Percentiles rank a stretch among this genome's conserved stretches.
Conservation (phyloP, 1,284 basidiomycete genomes). For the Meira nashicola region DNA sequence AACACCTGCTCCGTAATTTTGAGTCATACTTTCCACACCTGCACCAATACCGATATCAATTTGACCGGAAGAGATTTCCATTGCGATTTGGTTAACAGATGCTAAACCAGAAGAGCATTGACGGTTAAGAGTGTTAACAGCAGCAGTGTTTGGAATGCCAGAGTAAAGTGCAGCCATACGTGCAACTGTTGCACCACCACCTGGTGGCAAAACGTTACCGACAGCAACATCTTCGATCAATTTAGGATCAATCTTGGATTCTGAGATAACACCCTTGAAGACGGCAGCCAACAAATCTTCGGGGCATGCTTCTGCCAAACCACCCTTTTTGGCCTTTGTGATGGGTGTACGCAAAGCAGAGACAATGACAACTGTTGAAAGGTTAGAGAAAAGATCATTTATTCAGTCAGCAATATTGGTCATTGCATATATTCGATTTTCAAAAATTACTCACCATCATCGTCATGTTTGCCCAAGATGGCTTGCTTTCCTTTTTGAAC, state of each 20-base stretch:
- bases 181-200: conserved; percentile 81
- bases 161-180: conserved; percentile 90
- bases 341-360: conserved; percentile 80
- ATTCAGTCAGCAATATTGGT: neutral
- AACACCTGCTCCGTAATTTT: conserved; percentile 62
- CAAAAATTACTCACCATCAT: conserved; percentile 41
- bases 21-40: conserved; percentile 92
- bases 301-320: conserved; percentile 71
- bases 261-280: conserved; percentile 50
- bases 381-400: neutral
- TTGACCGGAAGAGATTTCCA: conserved; percentile 63
- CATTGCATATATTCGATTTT: neutral
- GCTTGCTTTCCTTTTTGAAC: conserved; percentile 32
- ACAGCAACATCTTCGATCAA: conserved; percentile 63
- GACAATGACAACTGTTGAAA: conserved; percentile 70
- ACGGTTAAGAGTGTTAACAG: conserved; percentile 82
- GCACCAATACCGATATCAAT: conserved; percentile 85
- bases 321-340: conserved; percentile 86
- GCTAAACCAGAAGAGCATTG: conserved; percentile 83
- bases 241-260: conserved; percentile 66
- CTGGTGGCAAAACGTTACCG: conserved; percentile 84
- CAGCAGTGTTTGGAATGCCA: conserved; percentile 67
- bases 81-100: conserved; percentile 83
- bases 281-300: conserved; percentile 80
- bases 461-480: conserved; percentile 49